Evolutionary conservation across 768 basidiomycete species (phyloP), one percentile per base, ranked within the genome.

Genomic region (Pisolithus albus): DNA sequence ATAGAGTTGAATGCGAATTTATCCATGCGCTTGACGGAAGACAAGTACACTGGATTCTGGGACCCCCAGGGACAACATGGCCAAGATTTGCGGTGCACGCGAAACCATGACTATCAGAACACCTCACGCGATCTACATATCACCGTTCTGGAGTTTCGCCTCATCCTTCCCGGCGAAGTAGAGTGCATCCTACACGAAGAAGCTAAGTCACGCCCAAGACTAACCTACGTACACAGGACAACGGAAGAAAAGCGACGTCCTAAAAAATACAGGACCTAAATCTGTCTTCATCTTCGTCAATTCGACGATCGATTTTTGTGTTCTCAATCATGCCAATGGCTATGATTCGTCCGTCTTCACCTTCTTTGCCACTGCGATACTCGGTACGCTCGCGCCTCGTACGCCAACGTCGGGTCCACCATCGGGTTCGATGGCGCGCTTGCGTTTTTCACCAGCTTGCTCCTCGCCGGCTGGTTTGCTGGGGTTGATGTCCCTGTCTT

Each of bases 401-500:
- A 81, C 65, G 9, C 87, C 87, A 24, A 76, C 73, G 58, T 84
- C 79, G 3, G 82, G 80, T 0, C 84, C 88, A 57, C 87, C 88
- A 59, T 89, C 88, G 1, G 86, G 87, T 61, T 89, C 88, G 0
- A 86, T 73, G 1, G 76, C 82, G 37, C 86, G 79, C 64, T 89
- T 91, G 53, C 88, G 73, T 72, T 91, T 91, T 56, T 85, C 85
- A 26, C 86, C 86, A 1, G 71, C 64, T 52, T 72, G 71, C 39
- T 79, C 80, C 7, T 71, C 76, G 4, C 63, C 71, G 3, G 60
- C 54, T 18, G 63, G 56, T 10, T 69, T 58, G 10, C 54, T 53
- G 4, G 56, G 57, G 10, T 53, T 52, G 4, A 55, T 61, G 9
- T 52, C 56, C 3, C 49, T 59, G 16, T 52, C 54, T 19, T 54